Conservation (phyloP, 306 rosid genomes). For the Neltuma alba region DNA sequence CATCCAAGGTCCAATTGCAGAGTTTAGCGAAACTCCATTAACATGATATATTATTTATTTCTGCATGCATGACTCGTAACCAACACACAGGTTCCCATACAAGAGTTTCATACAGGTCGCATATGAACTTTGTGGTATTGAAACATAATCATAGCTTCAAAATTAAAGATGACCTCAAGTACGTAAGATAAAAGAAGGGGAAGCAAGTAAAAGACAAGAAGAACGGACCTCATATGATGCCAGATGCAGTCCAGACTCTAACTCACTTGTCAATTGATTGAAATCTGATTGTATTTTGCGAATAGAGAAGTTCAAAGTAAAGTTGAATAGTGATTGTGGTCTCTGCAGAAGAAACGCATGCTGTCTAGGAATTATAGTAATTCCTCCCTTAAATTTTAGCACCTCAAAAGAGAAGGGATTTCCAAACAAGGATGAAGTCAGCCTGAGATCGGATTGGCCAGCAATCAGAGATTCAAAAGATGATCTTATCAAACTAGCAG, state of each 20-base stretch:
- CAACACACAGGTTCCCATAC: not conserved
- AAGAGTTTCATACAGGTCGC: conserved; percentile 17
- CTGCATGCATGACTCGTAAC: not conserved
- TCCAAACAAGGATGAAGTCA: conserved; percentile 65
- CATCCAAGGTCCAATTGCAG: not conserved
- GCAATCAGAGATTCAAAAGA: conserved; percentile 48
- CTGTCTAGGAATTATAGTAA: conserved; percentile 67
- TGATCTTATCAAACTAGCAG: conserved; percentile 55
- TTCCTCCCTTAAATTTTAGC: conserved; percentile 75
- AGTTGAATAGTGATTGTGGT: conserved; percentile 61
- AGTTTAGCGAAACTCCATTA: not conserved
- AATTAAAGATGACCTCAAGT: not conserved
- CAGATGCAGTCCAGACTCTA: conserved; percentile 67
- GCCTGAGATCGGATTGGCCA: conserved; percentile 42
- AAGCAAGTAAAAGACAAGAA: conserved; percentile 5
- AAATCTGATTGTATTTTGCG: conserved; percentile 62
- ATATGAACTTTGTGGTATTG: not conserved
- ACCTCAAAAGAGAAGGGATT: conserved; percentile 57
- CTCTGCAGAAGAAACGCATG: conserved; percentile 69
- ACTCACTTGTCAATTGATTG: conserved; percentile 57
- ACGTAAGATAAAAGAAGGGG: not conserved
- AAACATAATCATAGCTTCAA: not conserved
- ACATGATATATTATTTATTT: conserved; percentile 4
- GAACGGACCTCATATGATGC: conserved; percentile 66
- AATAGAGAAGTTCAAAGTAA: conserved; percentile 74